phyloP scores from a whole-genome alignment of 2,329 filamentous ascomycete species.

The Colletotrichum gigasporum region DNA sequence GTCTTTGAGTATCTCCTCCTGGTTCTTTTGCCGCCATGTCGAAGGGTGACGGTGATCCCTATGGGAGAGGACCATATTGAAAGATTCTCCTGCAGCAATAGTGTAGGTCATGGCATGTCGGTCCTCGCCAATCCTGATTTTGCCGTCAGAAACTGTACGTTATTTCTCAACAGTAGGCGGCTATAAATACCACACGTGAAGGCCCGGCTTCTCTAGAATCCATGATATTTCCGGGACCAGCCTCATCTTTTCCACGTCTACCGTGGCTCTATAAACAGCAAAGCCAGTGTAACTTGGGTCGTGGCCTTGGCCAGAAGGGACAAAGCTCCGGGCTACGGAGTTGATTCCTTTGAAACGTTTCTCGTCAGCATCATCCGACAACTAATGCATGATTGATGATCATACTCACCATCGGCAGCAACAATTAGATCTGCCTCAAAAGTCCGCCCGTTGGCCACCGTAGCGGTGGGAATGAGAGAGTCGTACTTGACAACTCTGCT shows the following conservation, averaged over 20 bases:
- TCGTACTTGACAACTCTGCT: constrained; percentile 39
- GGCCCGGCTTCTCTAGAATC: constrained; percentile 47
- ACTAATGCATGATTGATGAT: neutral
- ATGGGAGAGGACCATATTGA: constrained; percentile 58
- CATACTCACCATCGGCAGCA: constrained; percentile 45
- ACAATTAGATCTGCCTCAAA: constrained; percentile 43
- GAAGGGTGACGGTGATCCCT: constrained; percentile 45
- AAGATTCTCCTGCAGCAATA: constrained; percentile 51
- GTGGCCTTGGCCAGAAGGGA: constrained; percentile 25
- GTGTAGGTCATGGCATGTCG: constrained; percentile 56
- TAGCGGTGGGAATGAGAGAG: constrained; percentile 33
- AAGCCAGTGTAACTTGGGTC: constrained; percentile 43
- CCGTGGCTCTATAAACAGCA: constrained; percentile 51
- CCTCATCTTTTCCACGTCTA: constrained; percentile 48
- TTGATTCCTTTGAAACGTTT: constrained; percentile 42
- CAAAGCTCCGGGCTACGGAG: constrained; percentile 38
- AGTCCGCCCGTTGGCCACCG: constrained; percentile 34
- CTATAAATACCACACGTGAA: constrained; percentile 48
- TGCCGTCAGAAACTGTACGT: neutral
- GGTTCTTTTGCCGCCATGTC: constrained; percentile 37
- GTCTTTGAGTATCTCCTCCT: constrained; percentile 39
- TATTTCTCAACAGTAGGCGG: no score
- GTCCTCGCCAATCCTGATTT: constrained; percentile 48
- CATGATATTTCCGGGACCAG: constrained; percentile 46
- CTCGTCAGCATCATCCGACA: no score